These are phyloP conservation scores for Monilinia aucupariae DNA, from an alignment of 2,329 filamentous ascomycete genomes.

Conservation along the genomic window DNA sequence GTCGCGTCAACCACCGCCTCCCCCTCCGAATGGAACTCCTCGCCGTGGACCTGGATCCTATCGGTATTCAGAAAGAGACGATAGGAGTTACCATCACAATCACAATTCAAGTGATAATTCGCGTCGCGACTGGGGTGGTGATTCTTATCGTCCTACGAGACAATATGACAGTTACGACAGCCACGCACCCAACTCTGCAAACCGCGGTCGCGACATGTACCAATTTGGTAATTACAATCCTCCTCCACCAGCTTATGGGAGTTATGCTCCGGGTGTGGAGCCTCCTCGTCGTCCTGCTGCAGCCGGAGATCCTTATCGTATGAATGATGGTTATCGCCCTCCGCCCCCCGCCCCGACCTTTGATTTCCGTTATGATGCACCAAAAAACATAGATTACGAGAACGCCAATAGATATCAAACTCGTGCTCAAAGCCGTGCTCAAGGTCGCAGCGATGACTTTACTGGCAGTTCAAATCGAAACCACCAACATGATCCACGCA, in stretches of 20 bases:
- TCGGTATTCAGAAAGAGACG: neutral
- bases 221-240: slow-evolving; percentile 26
- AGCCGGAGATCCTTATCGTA: slow-evolving; percentile 1
- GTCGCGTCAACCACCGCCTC: slow-evolving; percentile 32
- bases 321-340: slow-evolving; percentile 16
- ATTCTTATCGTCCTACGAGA: slow-evolving; percentile 24
- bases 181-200: slow-evolving; percentile 8
- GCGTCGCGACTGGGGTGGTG: slow-evolving; percentile 12
- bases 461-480: neutral
- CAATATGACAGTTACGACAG: slow-evolving; percentile 12
- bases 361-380: slow-evolving; percentile 33
- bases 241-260: slow-evolving; percentile 12
- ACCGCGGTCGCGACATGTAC: slow-evolving; percentile 22
- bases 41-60: slow-evolving; percentile 18
- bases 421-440: slow-evolving; percentile 24
- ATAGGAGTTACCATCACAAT: slow-evolving; percentile 8
- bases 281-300: slow-evolving; percentile 20
- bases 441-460: slow-evolving; percentile 23
- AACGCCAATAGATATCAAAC: slow-evolving; percentile 26
- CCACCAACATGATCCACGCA: slow-evolving; percentile 12
- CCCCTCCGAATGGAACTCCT: slow-evolving; percentile 29
- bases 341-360: slow-evolving; percentile 26
- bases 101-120: neutral
- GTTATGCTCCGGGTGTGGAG: slow-evolving; percentile 18
- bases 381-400: slow-evolving; percentile 29